A percentile compares a stretch with the other conserved stretches of the same genome.
phyloP scores from a whole-genome alignment of 176 grass and related monocot species.

The Echinochloa phyllopogon region DNA sequence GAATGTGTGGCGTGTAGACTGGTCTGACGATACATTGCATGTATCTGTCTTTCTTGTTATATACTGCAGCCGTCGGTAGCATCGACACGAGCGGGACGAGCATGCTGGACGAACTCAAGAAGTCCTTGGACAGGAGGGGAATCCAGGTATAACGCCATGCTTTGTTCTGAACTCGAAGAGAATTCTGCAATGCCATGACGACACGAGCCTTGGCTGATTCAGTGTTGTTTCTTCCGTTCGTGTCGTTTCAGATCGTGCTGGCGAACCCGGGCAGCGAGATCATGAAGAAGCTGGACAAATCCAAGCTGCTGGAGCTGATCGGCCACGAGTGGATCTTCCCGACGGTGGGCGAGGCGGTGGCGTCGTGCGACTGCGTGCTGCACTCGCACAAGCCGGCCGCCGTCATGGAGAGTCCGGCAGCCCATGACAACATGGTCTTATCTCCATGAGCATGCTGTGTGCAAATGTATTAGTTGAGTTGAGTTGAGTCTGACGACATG shows the following conservation, averaged over 20 bases:
- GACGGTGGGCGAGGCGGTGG: slow-evolving; percentile 74
- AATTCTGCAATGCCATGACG: background rate
- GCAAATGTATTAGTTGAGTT: background rate
- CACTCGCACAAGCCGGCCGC: slow-evolving; percentile 60
- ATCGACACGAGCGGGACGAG: slow-evolving; percentile 91
- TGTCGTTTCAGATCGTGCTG: slow-evolving; percentile 66
- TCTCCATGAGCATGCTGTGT: background rate
- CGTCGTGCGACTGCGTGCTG: slow-evolving; percentile 63
- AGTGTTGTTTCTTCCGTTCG: background rate
- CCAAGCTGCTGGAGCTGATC: slow-evolving; percentile 79
- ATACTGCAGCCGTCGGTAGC: slow-evolving; percentile 74
- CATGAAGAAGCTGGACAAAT: slow-evolving; percentile 91
- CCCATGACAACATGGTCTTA: slow-evolving; percentile 66
- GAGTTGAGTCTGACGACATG: background rate
- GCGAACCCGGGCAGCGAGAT: slow-evolving; percentile 91
- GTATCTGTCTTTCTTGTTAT: background rate
- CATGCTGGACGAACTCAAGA: slow-evolving; percentile 90
- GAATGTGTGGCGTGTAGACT: background rate
- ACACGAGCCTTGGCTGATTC: slow-evolving; percentile 5
- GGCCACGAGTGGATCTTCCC: slow-evolving; percentile 93
- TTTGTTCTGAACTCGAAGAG: background rate
- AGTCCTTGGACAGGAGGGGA: slow-evolving; percentile 62
- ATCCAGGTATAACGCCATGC: slow-evolving; percentile 55
- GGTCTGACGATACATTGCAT: background rate
- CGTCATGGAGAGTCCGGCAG: background rate